Conservation (phyloP, 2,329 filamentous ascomycete genomes). For the Lecanoromycetidae sp. region DNA sequence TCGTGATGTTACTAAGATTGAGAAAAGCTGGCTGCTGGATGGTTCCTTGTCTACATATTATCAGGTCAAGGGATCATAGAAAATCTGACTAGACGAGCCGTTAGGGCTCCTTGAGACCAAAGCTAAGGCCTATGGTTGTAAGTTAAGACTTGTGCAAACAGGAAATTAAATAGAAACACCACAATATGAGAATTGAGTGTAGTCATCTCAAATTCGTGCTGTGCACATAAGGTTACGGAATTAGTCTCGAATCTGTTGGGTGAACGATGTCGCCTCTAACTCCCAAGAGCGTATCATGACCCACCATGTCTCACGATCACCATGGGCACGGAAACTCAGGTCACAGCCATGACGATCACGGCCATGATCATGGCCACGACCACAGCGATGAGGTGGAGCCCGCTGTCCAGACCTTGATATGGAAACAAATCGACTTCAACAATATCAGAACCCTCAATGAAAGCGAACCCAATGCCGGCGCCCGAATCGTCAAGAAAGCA, state of each 20-base stretch:
- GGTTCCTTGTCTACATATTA: slow-evolving; percentile 72
- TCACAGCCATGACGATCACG: slow-evolving; percentile 41
- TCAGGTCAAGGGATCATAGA: slow-evolving; percentile 36
- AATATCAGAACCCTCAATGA: slow-evolving; percentile 79
- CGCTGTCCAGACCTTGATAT: slow-evolving; percentile 79
- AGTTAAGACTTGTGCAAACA: background rate
- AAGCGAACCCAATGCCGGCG: slow-evolving; percentile 52
- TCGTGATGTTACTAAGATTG: slow-evolving; percentile 81
- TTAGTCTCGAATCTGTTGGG: background rate
- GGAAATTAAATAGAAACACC: background rate
- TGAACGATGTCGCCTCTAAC: too few relatives aligned
- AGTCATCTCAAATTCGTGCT: too few relatives aligned
- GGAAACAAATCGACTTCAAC: slow-evolving; percentile 84
- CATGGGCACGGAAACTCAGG: slow-evolving; percentile 30
- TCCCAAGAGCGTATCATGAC: too few relatives aligned
- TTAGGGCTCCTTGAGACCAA: too few relatives aligned
- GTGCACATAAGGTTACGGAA: too few relatives aligned
- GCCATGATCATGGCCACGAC: slow-evolving; percentile 70
- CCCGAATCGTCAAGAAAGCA: slow-evolving; percentile 72
- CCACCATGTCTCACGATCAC: slow-evolving; percentile 17
- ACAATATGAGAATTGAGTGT: too few relatives aligned
- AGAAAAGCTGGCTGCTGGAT: slow-evolving; percentile 83
- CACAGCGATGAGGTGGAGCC: slow-evolving; percentile 88
- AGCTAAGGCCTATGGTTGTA: too few relatives aligned
- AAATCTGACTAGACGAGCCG: too few relatives aligned